Base-by-base conservation (phyloP, 2,329 filamentous ascomycete genomes). In the Gyromitra esculenta region DNA sequence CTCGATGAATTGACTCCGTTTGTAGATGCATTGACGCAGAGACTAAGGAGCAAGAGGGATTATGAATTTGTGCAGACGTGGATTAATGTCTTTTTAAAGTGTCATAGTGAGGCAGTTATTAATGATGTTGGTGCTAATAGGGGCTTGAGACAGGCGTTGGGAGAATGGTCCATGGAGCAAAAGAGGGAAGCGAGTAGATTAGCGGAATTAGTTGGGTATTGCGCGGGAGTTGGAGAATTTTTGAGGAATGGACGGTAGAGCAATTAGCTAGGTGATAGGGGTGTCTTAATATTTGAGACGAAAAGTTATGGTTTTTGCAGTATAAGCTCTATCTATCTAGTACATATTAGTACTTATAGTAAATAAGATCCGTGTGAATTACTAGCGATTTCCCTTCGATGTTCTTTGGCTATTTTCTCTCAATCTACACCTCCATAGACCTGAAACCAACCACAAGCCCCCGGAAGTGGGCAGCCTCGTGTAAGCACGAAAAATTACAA, bases 31-130 rank as follows among this genome's bases (percentile, higher is more conserved):
- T 84, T 99, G 72, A 96, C 92, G 0, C 87, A 85, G 69, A 87
- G 91, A 11, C 85, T 98, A 67, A 84, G 86, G 56, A 86, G 89
- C 65, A 89, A 91, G 79, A 89, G 88, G 62, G 96, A 98, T 83
- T 99, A 97, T 83, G 96, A 99, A 84, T 87, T 99, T 50, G 92
- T 93, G 15, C 94, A 98, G 84, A 93, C 94, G 0, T 99, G 96
- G 95, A 98, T 99, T 94, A 91, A 91, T 1, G 95, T 98, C 0
- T 97, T 98, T 81, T 83, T 99, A 75, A 89, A 91, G 62, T 85
- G 97, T 52, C 95, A 98, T 83, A 87, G 87, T 5, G 90, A 91
- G 77, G 84, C 87, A 15, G 84, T 92, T 13, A 83, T 85, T 15
- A 70, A 78, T 69, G 69, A 69, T 25, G 83, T 84, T n/a, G 70